phyloP scores from a whole-genome alignment of 805 yeast genomes.

The Suhomyces pyralidae region DNA sequence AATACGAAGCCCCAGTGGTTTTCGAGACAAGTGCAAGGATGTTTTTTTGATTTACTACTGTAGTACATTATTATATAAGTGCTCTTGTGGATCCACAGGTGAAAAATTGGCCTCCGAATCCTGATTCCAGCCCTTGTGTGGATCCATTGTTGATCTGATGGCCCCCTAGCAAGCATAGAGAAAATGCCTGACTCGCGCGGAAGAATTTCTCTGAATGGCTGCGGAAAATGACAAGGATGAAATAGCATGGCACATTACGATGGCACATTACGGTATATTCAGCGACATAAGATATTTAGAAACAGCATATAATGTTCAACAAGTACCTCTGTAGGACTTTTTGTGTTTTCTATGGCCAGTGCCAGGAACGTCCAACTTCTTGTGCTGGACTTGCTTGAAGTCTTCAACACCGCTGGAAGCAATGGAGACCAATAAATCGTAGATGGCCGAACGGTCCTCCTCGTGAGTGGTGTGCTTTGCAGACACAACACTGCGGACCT shows the following conservation, averaged over 20 bases:
- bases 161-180: neutral
- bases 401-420: slow-evolving; percentile 55
- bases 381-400: slow-evolving; percentile 21
- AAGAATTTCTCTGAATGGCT: neutral
- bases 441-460: slow-evolving; percentile 35
- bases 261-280: neutral
- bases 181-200: neutral
- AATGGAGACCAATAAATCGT: slow-evolving; percentile 50
- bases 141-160: neutral
- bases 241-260: neutral
- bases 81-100: neutral
- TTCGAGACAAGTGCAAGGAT: neutral
- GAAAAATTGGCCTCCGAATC: neutral
- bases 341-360: slow-evolving; percentile 24
- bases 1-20: neutral
- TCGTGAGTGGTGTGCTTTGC: slow-evolving; percentile 16
- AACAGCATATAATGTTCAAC: slow-evolving; percentile 14
- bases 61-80: too few relatives aligned
- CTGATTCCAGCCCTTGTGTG: neutral
- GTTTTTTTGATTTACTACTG: neutral
- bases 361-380: slow-evolving; percentile 17
- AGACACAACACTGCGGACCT: slow-evolving; percentile 28
- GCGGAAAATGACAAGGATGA: neutral
- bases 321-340: slow-evolving; percentile 35
- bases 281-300: neutral